These are phyloP conservation scores for Nymphaea thermarum DNA, from an alignment of 164 flowering plant genomes.

Conservation along the genomic window DNA sequence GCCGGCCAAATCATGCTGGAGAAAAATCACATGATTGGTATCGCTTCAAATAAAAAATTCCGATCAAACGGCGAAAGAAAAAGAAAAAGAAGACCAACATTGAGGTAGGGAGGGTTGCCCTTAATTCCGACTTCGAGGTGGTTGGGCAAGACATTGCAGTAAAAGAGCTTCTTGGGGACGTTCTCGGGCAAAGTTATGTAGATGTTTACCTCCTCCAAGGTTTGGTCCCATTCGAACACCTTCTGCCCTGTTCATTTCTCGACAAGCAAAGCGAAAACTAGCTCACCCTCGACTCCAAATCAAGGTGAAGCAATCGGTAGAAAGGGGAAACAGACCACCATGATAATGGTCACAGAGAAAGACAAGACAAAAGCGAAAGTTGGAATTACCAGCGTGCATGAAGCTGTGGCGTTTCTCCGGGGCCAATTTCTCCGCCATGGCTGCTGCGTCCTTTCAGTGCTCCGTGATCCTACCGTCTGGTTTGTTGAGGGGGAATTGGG, in stretches of 20 bases:
- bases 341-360: conserved; percentile 2
- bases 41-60: too few species aligned
- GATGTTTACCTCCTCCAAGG: conserved; percentile 81
- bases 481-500: too few species aligned
- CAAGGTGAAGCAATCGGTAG: not conserved
- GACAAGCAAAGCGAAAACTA: not conserved
- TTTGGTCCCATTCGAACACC: conserved; percentile 97
- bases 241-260: conserved; percentile 39
- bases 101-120: conserved; percentile 82
- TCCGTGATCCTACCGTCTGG: too few species aligned
- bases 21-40: not conserved
- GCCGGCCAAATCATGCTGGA: conserved; percentile 58
- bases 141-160: conserved; percentile 63
- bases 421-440: conserved; percentile 80
- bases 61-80: not conserved
- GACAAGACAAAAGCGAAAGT: conserved; percentile 2
- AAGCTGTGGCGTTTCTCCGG: conserved; percentile 75
- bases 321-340: not conserved
- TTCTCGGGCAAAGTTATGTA: conserved; percentile 79
- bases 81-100: conserved; percentile 25
- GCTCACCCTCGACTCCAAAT: not conserved
- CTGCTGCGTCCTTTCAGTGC: too few species aligned
- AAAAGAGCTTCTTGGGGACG: conserved; percentile 59
- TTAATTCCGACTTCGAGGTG: conserved; percentile 85
- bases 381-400: conserved; percentile 32